These are phyloP conservation scores for Pichia californica DNA, from an alignment of 805 yeast species.

Conservation along the genomic window DNA sequence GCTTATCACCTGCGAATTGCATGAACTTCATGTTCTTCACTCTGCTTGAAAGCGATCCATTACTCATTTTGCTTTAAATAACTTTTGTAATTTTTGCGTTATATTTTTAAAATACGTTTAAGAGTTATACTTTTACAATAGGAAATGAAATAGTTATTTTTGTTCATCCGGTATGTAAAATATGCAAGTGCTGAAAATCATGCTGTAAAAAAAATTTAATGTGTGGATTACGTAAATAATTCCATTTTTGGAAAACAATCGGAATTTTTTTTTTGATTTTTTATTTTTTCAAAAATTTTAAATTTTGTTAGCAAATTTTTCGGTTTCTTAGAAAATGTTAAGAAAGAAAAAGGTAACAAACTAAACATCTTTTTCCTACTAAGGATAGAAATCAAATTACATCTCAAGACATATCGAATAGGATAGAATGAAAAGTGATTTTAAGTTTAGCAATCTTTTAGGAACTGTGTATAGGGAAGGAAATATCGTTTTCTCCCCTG, in stretches of 20 bases:
- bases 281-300: too few relatives aligned
- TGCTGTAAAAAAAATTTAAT: too few relatives aligned
- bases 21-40: slow-evolving; percentile 83
- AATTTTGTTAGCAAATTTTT: slow-evolving; percentile 2
- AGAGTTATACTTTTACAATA: too few relatives aligned
- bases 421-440: slow-evolving; percentile 71
- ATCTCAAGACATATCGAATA: background rate
- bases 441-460: slow-evolving; percentile 76
- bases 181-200: too few relatives aligned
- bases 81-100: background rate
- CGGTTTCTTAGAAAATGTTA: background rate
- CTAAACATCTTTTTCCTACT: too few relatives aligned
- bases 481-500: slow-evolving; percentile 77
- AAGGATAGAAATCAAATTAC: too few relatives aligned
- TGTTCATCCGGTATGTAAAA: too few relatives aligned
- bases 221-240: too few relatives aligned
- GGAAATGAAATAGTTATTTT: too few relatives aligned
- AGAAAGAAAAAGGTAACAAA: too few relatives aligned
- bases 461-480: slow-evolving; percentile 96
- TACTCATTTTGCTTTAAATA: slow-evolving; percentile 10
- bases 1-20: slow-evolving; percentile 34
- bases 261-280: slow-evolving; percentile 1
- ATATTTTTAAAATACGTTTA: too few relatives aligned
- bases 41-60: slow-evolving; percentile 49
- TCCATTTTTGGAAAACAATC: background rate